Evolutionary conservation across 1,284 basidiomycete species (phyloP), one percentile per base, ranked within the genome.

Genomic region (Papiliotrema flavescens): DNA sequence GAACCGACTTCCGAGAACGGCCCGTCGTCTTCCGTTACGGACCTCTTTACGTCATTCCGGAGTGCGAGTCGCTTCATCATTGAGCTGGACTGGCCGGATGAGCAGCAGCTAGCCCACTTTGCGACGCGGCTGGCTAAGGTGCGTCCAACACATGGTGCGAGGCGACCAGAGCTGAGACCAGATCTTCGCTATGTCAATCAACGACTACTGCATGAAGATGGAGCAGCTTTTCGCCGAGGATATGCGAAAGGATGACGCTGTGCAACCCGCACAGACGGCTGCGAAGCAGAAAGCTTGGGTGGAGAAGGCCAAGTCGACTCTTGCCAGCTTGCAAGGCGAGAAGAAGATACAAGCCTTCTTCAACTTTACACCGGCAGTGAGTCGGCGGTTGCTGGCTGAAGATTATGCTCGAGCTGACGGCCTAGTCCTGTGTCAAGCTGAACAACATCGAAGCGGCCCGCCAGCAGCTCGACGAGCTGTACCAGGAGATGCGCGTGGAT

Each of bases 361-460:
- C 81, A 90, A 94, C 67, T 98, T 99, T 79, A 86, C 86, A 51
- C 82, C 92, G 0, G 83, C 75, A 19, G 80, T 81, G 56, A 59
- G 79, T 66, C n/a, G 8, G 23, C 19, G 20, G 15, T 20, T n/a
- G 40, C 36, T 28, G 14, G 51, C 3, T 5, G 28, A 6, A 11
- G 6, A 11, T 5, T 32, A 28, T 49, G 26, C 50, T 47, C 7
- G 4, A 53, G 46, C 51, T 51, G 17, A 50, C 19, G 23, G 23
- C 28, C 13, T 63, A 93, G 78, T 93, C 91, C 0, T 98, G 95
- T 69, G 90, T 98, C 67, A 98, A 97, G 78, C 82, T 98, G 46
- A 98, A 99, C 80, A 98, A 98, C 71, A 87, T 98, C 60, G 93
- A 96, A 66, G 88, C 90, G 2, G 93, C 94, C 1, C 84, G 94